Evolutionary conservation across 2,329 filamentous ascomycete species (phyloP).

Genomic region (Colletotrichum gloeosporioides): DNA sequence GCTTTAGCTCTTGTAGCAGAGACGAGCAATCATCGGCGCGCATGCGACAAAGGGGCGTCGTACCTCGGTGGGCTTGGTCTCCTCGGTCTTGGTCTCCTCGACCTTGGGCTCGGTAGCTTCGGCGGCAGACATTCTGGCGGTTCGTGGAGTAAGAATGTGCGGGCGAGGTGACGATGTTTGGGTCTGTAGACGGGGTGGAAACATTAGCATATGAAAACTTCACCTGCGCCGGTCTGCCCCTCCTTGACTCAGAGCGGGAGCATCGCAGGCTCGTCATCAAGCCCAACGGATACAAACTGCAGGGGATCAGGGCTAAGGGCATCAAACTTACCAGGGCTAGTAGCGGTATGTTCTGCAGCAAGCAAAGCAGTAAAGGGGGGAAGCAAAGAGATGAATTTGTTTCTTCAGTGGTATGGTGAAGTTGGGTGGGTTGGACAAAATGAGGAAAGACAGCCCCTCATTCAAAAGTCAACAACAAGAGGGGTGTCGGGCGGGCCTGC

Average conservation of each 20-base stretch:
- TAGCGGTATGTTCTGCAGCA: slow-evolving; percentile 16
- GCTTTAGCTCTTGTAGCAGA: neutral
- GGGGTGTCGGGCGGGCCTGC: slow-evolving; percentile 22
- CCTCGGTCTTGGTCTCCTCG: slow-evolving; percentile 60
- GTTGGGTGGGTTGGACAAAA: slow-evolving; percentile 24
- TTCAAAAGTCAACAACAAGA: slow-evolving; percentile 24
- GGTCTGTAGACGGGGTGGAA: neutral
- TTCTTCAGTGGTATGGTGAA: slow-evolving; percentile 18
- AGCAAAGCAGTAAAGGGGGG: slow-evolving; percentile 5
- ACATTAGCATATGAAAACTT: slow-evolving; percentile 9
- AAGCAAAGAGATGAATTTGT: slow-evolving; percentile 18
- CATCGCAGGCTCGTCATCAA: neutral
- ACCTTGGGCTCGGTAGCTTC: slow-evolving; percentile 61
- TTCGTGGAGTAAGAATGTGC: neutral
- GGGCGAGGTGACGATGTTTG: neutral
- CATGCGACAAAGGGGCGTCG: slow-evolving; percentile 6
- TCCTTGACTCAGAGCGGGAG: neutral
- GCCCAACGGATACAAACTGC: neutral
- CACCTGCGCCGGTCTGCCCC: slow-evolving; percentile 16
- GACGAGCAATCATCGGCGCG: neutral
- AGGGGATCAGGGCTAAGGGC: neutral
- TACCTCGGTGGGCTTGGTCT: slow-evolving; percentile 41
- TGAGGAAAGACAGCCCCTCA: slow-evolving; percentile 24
- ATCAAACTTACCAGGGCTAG: slow-evolving; percentile 10
- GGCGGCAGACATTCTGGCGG: slow-evolving; percentile 50